Percentiles rank a stretch among this genome's conserved stretches.
phyloP scores from a whole-genome alignment of 495 filamentous ascomycete species.

The Penicillium goetzii region DNA sequence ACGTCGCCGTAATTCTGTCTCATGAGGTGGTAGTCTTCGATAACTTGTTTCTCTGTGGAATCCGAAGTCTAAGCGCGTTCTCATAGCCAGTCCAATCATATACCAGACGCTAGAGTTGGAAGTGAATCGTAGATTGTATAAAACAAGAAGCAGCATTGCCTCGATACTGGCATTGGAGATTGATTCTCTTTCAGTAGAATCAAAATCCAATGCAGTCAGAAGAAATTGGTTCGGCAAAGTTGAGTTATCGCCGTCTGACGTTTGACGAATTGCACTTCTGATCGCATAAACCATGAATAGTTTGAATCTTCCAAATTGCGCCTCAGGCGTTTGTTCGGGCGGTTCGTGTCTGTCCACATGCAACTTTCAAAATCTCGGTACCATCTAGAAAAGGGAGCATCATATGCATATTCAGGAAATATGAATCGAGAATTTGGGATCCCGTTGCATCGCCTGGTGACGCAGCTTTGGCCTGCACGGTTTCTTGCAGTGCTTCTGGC shows the following conservation, averaged over 20 bases:
- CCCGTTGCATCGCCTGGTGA: constrained; percentile 43
- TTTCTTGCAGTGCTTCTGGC: constrained; percentile 21
- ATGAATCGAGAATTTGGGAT: constrained; percentile 39
- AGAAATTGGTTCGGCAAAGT: constrained; percentile 24
- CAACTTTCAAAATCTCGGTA: constrained; percentile 37
- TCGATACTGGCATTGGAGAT: constrained; percentile 43
- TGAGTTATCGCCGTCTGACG: constrained; percentile 40
- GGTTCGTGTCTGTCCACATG: constrained; percentile 35
- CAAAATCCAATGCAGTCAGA: constrained; percentile 38
- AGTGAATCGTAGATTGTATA: constrained; percentile 42
- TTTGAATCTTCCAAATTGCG: constrained; percentile 44
- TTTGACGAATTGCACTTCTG: constrained; percentile 40
- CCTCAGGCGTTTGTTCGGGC: constrained; percentile 23
- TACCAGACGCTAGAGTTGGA: constrained; percentile 49
- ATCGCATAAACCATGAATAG: constrained; percentile 52
- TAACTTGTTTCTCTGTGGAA: constrained; percentile 38
- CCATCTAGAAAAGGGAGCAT: constrained; percentile 46
- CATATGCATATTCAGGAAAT: constrained; percentile 42
- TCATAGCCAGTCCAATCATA: constrained; percentile 48
- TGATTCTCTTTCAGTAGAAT: constrained; percentile 36
- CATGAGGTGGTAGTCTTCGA: constrained; percentile 29
- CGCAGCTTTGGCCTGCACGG: constrained; percentile 27
- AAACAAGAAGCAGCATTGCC: constrained; percentile 44
- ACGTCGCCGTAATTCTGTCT: constrained; percentile 37
- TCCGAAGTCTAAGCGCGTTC: constrained; percentile 47